Evolutionary conservation across 192 early-diverging fungal species (phyloP).

Genomic region (Dissophora ornata): DNA sequence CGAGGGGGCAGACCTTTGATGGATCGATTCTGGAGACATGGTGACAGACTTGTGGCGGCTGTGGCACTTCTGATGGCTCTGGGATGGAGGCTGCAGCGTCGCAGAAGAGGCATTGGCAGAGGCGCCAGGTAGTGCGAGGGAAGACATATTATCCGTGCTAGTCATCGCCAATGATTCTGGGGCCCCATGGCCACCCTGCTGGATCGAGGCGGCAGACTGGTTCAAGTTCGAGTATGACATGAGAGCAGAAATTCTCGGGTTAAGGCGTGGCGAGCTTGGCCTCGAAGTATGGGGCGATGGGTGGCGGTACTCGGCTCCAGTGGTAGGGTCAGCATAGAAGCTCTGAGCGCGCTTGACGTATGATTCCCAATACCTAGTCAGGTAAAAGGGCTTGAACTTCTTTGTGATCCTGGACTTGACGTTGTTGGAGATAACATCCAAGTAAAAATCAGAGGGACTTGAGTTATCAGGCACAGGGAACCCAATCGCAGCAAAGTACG

Average conservation of each 20-base stretch:
- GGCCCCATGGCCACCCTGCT: constrained; percentile 12
- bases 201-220: constrained; percentile 19
- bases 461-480: constrained; percentile 49
- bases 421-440: constrained; percentile 72
- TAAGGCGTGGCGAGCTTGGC: constrained; percentile 10
- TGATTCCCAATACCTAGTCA: constrained; percentile 63
- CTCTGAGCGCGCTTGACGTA: constrained; percentile 45
- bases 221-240: constrained; percentile 25
- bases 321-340: constrained; percentile 12
- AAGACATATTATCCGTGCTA: constrained; percentile 1
- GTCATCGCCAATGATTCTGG: constrained; percentile 38
- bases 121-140: not conserved
- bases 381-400: constrained; percentile 52
- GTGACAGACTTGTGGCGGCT: constrained; percentile 28
- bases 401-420: constrained; percentile 53
- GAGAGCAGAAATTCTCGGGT: constrained; percentile 20
- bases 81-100: not conserved
- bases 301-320: constrained; percentile 28
- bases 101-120: constrained; percentile 5
- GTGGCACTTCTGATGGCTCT: constrained; percentile 8
- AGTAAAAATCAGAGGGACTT: constrained; percentile 71
- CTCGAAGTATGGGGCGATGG: constrained; percentile 52
- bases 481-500: constrained; percentile 67
- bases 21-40: constrained; percentile 22
- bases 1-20: constrained; percentile 8